Conservation (phyloP, 345 rosid genomes). For the Linum lewisii region DNA sequence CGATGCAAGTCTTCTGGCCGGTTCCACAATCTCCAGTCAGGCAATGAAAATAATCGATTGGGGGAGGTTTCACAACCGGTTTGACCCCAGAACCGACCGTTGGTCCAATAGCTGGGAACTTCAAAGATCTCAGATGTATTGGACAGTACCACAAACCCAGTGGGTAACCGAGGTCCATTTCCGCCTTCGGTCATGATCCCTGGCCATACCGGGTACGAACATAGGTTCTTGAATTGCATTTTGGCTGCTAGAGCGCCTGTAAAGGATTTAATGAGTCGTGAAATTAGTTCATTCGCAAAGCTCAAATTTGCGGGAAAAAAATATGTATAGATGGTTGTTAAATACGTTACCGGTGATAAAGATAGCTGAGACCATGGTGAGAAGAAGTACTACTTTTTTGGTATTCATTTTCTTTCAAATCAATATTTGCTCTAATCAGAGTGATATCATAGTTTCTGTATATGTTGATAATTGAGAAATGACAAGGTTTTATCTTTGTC, state of each 20-base stretch:
- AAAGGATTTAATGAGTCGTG: too few species aligned
- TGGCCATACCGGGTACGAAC: slow-evolving; percentile 59
- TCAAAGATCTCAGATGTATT: slow-evolving; percentile 26
- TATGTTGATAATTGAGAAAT: too few species aligned
- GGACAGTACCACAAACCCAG: slow-evolving; percentile 47
- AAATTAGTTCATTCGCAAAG: too few species aligned
- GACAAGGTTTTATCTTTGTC: too few species aligned
- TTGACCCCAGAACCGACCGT: slow-evolving; percentile 62
- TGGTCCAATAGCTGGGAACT: slow-evolving; percentile 43
- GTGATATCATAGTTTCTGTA: too few species aligned
- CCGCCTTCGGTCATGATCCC: slow-evolving; percentile 55
- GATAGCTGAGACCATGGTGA: too few species aligned
- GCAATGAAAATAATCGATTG: slow-evolving; percentile 44
- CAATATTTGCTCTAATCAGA: too few species aligned
- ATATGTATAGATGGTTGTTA: too few species aligned
- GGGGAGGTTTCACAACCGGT: slow-evolving; percentile 42
- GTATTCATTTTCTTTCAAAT: too few species aligned
- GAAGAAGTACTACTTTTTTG: too few species aligned
- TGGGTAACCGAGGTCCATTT: slow-evolving; percentile 36
- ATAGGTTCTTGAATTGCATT: slow-evolving; percentile 42
- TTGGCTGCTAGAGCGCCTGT: slow-evolving; percentile 18
- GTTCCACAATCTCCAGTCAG: slow-evolving; percentile 55
- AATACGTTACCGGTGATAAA: too few species aligned
- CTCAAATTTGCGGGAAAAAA: too few species aligned
- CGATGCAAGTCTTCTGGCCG: slow-evolving; percentile 34